A percentile compares a stretch with the other conserved stretches of the same genome.
These are phyloP conservation scores for Alliaria petiolata DNA, from an alignment of 345 rosid genomes.

Conservation along the genomic window DNA sequence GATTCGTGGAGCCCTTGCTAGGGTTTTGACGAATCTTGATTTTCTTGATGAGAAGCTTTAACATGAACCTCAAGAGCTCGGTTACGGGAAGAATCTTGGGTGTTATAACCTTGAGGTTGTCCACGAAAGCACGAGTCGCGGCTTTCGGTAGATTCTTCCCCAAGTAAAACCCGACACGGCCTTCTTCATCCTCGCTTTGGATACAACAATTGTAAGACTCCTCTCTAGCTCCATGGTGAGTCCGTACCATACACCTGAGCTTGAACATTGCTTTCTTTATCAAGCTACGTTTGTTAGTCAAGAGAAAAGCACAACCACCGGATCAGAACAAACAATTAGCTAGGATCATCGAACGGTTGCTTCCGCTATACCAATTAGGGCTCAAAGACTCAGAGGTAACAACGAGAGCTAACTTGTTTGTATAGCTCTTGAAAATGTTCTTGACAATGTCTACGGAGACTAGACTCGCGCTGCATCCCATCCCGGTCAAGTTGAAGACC, in stretches of 20 bases:
- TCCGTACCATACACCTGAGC: conserved; percentile 69
- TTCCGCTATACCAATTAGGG: conserved; percentile 86
- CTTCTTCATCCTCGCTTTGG: conserved; percentile 69
- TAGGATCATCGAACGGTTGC: conserved; percentile 78
- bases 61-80: conserved; percentile 57
- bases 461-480: conserved; percentile 95
- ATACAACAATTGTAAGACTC: conserved; percentile 69
- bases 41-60: conserved; percentile 35
- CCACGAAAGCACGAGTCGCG: conserved; percentile 68
- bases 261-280: conserved; percentile 54
- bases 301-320: conserved; percentile 74
- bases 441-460: conserved; percentile 67
- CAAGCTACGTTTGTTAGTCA: conserved; percentile 61
- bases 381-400: conserved; percentile 77
- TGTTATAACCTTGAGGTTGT: conserved; percentile 64
- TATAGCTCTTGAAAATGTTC: conserved; percentile 49
- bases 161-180: conserved; percentile 60
- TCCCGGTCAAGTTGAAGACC: conserved; percentile 65
- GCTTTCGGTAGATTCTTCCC: conserved; percentile 73
- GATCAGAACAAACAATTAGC: conserved; percentile 77
- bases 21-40: conserved; percentile 19
- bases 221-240: conserved; percentile 80
- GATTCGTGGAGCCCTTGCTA: conserved; percentile 14
- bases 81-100: conserved; percentile 75
- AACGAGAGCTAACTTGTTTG: conserved; percentile 52